Base-by-base conservation (phyloP, 306 rosid species). In the Malus domestica region DNA sequence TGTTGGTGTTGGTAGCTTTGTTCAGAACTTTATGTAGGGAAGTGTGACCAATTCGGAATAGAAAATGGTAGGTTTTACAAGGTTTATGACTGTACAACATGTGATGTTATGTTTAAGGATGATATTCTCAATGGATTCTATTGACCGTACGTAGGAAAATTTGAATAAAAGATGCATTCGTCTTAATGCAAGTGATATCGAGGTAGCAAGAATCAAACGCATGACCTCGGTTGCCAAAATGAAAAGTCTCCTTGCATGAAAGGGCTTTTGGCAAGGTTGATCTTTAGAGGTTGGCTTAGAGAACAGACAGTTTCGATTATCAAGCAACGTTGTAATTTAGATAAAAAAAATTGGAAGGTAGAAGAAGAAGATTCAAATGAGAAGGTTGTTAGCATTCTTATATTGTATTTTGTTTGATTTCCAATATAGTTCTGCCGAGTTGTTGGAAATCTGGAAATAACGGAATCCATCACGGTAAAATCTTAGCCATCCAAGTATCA, bases 301-400 rank as follows among this genome's bases (percentile, higher is more conserved):
- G 8, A 49, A 49, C 15, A 49, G 8, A 14, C 8, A 0, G 6
- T 46, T 46, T 0, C 0, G 1, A 46, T 1, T 2, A 16, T 4
- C 8, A 49, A 49, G 20, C 8, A 49, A 49, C 7, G 6, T 49
- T 49, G 54, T 49, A 49, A 49, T 49, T 49, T 49, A 6, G 19
- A 46, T 4, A 46, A 0, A 46, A 46, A 0, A 46, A 18, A 46
- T 2, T 4, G 54, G 4, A 46, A 46, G 19, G 7, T 46, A 4
- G 18, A 46, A 46, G 52, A 16, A 46, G 54, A 14, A 46, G 7
- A 14, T 14, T 46, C 18, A 14, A 46, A 46, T 35, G 38, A 35
- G 38, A 35, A 35, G 38, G 8, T 35, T 35, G 38, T 0, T 35
- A 35, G 8, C 8, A 35, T 6, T 0, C 0, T 6, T 35, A 6